A percentile compares a stretch with the other conserved stretches of the same genome.
Conservation (phyloP, 202 grass and related monocot species). For the Cymbopogon flexuosus region DNA sequence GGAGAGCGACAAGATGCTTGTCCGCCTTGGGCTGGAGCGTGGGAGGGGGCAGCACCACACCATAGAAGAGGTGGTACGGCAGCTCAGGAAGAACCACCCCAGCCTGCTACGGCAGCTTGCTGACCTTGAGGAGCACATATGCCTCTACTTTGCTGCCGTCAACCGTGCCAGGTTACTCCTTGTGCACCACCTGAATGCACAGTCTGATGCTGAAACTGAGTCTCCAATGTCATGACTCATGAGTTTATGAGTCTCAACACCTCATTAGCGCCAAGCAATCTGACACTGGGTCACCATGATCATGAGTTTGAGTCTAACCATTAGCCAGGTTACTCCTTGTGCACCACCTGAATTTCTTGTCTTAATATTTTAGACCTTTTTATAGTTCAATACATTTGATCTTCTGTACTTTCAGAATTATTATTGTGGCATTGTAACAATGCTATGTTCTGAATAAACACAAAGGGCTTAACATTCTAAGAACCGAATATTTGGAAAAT, state of each 20-base stretch:
- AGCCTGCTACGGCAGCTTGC: constrained; percentile 66
- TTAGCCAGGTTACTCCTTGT: neutral
- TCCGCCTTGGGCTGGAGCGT: constrained; percentile 58
- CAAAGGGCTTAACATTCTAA: neutral
- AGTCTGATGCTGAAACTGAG: constrained; percentile 29
- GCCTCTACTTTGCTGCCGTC: constrained; percentile 68
- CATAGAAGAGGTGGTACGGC: constrained; percentile 73
- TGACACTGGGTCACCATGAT: neutral
- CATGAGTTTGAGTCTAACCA: neutral
- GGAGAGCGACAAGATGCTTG: constrained; percentile 73
- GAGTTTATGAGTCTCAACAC: constrained; percentile 7
- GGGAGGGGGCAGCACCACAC: constrained; percentile 68
- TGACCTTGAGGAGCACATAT: constrained; percentile 83
- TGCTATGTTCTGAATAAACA: neutral
- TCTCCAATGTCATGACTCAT: constrained; percentile 8
- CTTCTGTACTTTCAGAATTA: neutral
- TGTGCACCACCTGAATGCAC: constrained; percentile 52
- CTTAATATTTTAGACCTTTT: constrained; percentile 16
- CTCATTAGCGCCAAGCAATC: neutral
- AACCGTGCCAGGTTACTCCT: constrained; percentile 81
- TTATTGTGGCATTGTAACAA: neutral
- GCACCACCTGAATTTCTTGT: neutral
- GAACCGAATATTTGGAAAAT: neutral
- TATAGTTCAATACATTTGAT: neutral
- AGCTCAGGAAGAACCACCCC: constrained; percentile 65